These are phyloP conservation scores for Aspergillus quadrilineatus DNA, from an alignment of 2,329 filamentous ascomycete genomes.

Conservation along the genomic window DNA sequence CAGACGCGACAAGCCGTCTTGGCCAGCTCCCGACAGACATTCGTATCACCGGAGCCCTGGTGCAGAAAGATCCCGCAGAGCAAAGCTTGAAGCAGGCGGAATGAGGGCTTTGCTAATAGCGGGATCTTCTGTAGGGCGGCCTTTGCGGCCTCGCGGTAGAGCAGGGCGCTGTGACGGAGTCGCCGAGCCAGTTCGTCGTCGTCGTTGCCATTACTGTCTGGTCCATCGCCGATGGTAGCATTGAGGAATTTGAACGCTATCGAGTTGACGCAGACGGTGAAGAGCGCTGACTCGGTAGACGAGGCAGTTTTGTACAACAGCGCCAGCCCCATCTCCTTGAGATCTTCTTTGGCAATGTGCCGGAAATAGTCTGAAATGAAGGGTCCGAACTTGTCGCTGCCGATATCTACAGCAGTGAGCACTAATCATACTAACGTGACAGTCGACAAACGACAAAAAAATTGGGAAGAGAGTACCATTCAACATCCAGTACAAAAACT, in stretches of 20 bases:
- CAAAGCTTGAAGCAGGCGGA: constrained; percentile 18
- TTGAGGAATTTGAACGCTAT: constrained; percentile 25
- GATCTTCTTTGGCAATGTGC: constrained; percentile 17
- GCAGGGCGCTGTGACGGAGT: constrained; percentile 9
- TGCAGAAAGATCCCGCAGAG: constrained; percentile 22
- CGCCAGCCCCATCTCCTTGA: constrained; percentile 23
- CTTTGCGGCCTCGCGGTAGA: constrained; percentile 16
- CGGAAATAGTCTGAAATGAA: constrained; percentile 24
- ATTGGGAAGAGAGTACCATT: constrained; percentile 15
- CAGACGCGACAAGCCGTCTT: constrained; percentile 22
- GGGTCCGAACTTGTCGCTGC: constrained; percentile 16
- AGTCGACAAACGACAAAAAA: too few species aligned
- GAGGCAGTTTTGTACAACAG: constrained; percentile 15
- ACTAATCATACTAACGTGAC: neutral
- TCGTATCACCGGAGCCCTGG: constrained; percentile 23
- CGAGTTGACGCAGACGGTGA: constrained; percentile 22
- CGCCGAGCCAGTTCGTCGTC: constrained; percentile 4
- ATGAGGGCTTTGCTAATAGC: constrained; percentile 14
- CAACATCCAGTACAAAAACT: constrained; percentile 24
- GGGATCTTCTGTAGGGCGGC: constrained; percentile 19
- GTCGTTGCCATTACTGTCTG: neutral
- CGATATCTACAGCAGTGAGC: constrained; percentile 17
- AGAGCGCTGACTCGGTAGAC: constrained; percentile 12
- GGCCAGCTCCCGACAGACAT: constrained; percentile 19
- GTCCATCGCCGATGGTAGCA: constrained; percentile 8